phyloP scores from a whole-genome alignment of 2,329 filamentous ascomycete genomes.

The Alternaria dauci region DNA sequence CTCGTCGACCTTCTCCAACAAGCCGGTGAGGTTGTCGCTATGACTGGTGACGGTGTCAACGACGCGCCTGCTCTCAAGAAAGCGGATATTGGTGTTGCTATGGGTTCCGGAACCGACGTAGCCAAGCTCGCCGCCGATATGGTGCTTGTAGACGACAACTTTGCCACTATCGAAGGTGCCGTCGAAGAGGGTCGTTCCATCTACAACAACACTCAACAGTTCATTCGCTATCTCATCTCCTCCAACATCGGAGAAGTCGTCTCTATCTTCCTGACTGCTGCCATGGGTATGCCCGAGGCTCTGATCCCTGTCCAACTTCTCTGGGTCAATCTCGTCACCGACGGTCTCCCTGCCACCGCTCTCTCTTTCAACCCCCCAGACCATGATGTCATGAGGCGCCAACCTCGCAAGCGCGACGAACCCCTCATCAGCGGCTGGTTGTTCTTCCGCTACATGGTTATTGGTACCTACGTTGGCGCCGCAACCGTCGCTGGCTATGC shows the following conservation, averaged over 20 bases:
- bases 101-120: conserved; percentile 97
- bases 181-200: conserved; percentile 98
- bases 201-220: conserved; percentile 99
- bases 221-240: conserved; percentile 98
- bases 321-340: conserved; percentile 98
- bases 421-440: conserved; percentile 92
- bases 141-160: conserved; percentile 98
- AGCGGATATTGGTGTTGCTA: conserved; percentile 97
- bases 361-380: conserved; percentile 99
- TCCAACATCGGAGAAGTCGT: conserved; percentile 99
- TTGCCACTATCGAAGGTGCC: conserved; percentile 94
- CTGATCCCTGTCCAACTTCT: conserved; percentile 96
- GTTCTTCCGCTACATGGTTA: conserved; percentile 96
- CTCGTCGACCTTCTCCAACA: conserved; percentile 96
- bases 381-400: conserved; percentile 94
- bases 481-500: conserved; percentile 97
- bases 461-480: conserved; percentile 91
- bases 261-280: conserved; percentile 97
- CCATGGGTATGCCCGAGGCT: conserved; percentile 96
- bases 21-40: conserved; percentile 92
- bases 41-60: conserved; percentile 99
- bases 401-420: conserved; percentile 91
- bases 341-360: conserved; percentile 94
- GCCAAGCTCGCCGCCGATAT: conserved; percentile 97
- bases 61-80: conserved; percentile 98